Evolutionary conservation across 2,329 filamentous ascomycete genomes (phyloP).

Genomic region (Botrytis medusae): DNA sequence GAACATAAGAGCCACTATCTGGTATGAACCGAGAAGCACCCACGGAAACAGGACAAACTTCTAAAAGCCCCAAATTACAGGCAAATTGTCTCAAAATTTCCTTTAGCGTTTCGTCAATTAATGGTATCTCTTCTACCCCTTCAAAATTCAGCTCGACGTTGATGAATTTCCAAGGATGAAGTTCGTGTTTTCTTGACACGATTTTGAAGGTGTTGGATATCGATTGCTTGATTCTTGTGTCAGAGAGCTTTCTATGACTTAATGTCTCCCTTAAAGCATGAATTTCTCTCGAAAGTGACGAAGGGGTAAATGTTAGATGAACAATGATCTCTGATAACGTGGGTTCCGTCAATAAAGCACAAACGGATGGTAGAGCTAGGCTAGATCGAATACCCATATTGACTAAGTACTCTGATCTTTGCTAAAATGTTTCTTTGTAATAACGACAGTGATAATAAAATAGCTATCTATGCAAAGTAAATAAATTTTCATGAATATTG

Average conservation of each 20-base stretch:
- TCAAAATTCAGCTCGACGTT: background rate
- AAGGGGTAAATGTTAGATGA: background rate
- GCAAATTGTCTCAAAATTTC: background rate
- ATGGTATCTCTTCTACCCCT: background rate
- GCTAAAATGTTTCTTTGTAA: background rate
- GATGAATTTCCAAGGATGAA: constrained; percentile 12
- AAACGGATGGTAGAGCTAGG: background rate
- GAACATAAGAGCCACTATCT: background rate
- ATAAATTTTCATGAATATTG: background rate
- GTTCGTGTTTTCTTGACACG: background rate
- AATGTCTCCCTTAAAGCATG: background rate
- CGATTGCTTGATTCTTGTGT: background rate
- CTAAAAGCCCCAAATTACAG: background rate
- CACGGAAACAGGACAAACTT: background rate
- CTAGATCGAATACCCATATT: background rate
- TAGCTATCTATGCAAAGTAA: background rate
- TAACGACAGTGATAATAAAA: background rate
- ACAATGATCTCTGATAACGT: constrained; percentile 3
- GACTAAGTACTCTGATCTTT: background rate
- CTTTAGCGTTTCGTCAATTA: background rate
- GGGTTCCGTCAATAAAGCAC: background rate
- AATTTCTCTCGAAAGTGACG: background rate
- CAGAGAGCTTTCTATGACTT: background rate
- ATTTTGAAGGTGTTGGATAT: background rate
- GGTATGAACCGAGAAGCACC: background rate